These are phyloP conservation scores for Gloeopeniophorella convolvens DNA, from an alignment of 768 basidiomycete species.

Conservation along the genomic window DNA sequence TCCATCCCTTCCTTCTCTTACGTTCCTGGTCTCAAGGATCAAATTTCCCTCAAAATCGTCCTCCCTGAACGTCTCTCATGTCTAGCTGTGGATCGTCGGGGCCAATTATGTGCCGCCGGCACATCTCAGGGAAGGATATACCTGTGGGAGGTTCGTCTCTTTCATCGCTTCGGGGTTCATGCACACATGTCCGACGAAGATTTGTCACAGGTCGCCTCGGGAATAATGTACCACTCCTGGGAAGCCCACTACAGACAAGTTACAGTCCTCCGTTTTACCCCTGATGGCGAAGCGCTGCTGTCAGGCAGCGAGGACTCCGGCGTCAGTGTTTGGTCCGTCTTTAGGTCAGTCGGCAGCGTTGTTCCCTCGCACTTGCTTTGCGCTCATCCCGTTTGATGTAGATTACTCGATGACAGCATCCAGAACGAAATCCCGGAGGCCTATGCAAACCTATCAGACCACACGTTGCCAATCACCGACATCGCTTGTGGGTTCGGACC, in stretches of 20 bases:
- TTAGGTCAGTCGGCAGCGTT: constrained; percentile 50
- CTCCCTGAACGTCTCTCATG: constrained; percentile 87
- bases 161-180: not conserved
- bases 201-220: constrained; percentile 69
- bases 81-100: constrained; percentile 65
- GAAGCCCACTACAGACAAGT: constrained; percentile 95
- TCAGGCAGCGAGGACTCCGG: constrained; percentile 90
- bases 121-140: constrained; percentile 86
- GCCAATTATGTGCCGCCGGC: constrained; percentile 80
- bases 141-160: constrained; percentile 82
- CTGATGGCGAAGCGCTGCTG: constrained; percentile 71
- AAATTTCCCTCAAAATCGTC: constrained; percentile 78
- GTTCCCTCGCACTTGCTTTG: constrained; percentile 5
- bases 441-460: constrained; percentile 78
- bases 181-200: not conserved
- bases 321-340: constrained; percentile 82
- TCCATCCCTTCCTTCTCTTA: not conserved
- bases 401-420: constrained; percentile 68
- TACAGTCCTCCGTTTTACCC: constrained; percentile 75
- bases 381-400: constrained; percentile 26
- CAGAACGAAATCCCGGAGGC: constrained; percentile 73
- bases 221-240: constrained; percentile 86
- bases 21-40: constrained; percentile 55
- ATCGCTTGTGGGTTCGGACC: constrained; percentile 72
- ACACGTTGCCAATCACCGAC: constrained; percentile 85